Base-by-base conservation (phyloP, 1,139 yeast species). In the Candida sojae region DNA sequence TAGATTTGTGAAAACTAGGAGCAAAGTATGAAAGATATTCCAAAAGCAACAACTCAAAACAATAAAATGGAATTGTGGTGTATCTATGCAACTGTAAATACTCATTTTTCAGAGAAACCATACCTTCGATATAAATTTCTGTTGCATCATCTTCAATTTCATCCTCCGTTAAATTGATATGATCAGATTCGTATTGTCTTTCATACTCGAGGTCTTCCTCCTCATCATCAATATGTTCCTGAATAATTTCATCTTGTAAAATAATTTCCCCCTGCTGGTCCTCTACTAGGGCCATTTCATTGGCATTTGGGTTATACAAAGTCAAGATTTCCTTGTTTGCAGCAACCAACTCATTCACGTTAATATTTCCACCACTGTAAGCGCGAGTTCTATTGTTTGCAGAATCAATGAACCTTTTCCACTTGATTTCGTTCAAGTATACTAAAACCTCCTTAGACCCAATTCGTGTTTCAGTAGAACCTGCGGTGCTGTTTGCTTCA, bases 341-440 rank as follows among this genome's bases (percentile, higher is more conserved):
- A 23, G 26, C 10, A 23, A 26, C 25, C 28, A 39, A 21, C 8
- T 36, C 41, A 23, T 29, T 25, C 9, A 12, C 8, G 23, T 12
- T 41, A 11, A 13, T 13, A 9, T 29, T 9, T 10, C 13, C 28
- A 32, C 30, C 17, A 30, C 40, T 44, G 30, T 36, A 36, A 6
- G 39, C n/a, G 11, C 39, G 11, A 7, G 29, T 37, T 30, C 13
- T n/a, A 25, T 3, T 26, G 7, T 4, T 12, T 42, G 39, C 23
- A 44, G 41, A 13, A 32, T 26, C 33, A 45, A 51, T 48, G 50
- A 57, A 40, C 47, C 48, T 41, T 3, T 48, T 49, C 55, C 57
- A 53, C 42, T 60, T 62, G 50, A 67, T 62, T 4, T 47, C 48
- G 23, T 62, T 62, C 43, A 68, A 52, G 36, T 40, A 53, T 7